phyloP scores from a whole-genome alignment of 768 basidiomycete genomes.

The Russula earlei region DNA sequence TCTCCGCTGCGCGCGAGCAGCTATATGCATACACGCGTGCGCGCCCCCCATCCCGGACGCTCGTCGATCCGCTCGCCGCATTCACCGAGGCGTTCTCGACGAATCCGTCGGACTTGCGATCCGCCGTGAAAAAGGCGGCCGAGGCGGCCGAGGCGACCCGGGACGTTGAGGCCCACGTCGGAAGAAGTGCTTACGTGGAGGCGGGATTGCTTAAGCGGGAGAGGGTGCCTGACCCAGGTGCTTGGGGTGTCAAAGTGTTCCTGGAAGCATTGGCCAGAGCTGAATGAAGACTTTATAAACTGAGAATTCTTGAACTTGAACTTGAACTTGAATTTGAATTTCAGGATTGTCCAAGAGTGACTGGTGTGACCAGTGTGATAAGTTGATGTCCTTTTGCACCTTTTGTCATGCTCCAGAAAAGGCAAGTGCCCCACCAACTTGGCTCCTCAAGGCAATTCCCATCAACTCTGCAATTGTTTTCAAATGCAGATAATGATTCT shows the following conservation, averaged over 20 bases:
- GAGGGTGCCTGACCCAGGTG: slow-evolving; percentile 76
- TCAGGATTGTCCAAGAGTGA: too few species aligned
- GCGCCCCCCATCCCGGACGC: slow-evolving; percentile 80
- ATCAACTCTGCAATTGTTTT: too few species aligned
- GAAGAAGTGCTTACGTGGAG: slow-evolving; percentile 82
- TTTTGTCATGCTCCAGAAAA: too few species aligned
- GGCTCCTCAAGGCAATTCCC: too few species aligned
- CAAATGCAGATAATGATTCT: too few species aligned
- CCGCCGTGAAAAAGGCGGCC: slow-evolving; percentile 50
- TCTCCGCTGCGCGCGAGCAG: slow-evolving; percentile 46
- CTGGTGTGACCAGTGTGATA: too few species aligned
- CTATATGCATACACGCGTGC: slow-evolving; percentile 83
- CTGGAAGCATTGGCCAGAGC: slow-evolving; percentile 40
- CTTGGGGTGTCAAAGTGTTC: slow-evolving; percentile 79
- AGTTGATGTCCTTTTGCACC: too few species aligned
- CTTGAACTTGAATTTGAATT: too few species aligned
- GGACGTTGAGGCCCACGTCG: slow-evolving; percentile 74
- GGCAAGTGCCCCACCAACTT: too few species aligned
- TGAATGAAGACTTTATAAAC: too few species aligned
- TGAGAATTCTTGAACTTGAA: not conserved
- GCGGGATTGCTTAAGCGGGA: slow-evolving; percentile 51
- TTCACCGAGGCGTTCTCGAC: slow-evolving; percentile 48
- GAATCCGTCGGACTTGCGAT: slow-evolving; percentile 29
- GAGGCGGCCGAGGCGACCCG: slow-evolving; percentile 67
- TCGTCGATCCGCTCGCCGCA: slow-evolving; percentile 83